These are phyloP conservation scores for Phytophthora crassamura DNA, from an alignment of 352 stramenopile genomes.

Conservation along the genomic window DNA sequence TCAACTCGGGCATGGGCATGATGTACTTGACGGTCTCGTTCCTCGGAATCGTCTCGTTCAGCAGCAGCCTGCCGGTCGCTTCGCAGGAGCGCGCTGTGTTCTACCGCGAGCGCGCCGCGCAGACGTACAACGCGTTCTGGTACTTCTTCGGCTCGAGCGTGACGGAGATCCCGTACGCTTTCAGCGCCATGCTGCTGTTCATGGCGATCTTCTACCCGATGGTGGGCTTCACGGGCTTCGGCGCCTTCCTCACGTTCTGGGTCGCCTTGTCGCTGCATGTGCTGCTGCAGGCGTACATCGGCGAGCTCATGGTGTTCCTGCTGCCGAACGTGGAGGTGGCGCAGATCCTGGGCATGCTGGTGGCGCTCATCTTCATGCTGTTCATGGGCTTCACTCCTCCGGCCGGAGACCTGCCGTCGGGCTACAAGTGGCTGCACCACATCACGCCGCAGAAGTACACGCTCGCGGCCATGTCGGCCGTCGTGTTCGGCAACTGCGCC, in stretches of 20 bases:
- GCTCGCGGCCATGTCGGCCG: neutral
- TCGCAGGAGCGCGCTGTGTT: constrained; percentile 22
- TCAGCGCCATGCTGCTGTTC: constrained; percentile 9
- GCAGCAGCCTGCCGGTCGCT: constrained; percentile 27
- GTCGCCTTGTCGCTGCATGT: constrained; percentile 30
- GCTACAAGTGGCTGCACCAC: constrained; percentile 11
- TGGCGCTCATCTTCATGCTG: constrained; percentile 11
- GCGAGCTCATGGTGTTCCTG: constrained; percentile 23
- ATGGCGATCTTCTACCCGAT: constrained; percentile 18
- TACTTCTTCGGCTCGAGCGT: constrained; percentile 58
- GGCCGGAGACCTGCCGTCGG: constrained; percentile 7
- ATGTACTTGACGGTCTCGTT: constrained; percentile 87
- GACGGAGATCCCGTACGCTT: constrained; percentile 23
- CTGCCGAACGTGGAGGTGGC: constrained; percentile 25
- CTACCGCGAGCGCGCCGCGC: constrained; percentile 84
- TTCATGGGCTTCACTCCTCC: constrained; percentile 12
- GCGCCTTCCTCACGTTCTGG: constrained; percentile 24
- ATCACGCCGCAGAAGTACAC: constrained; percentile 18
- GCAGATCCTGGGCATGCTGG: constrained; percentile 16
- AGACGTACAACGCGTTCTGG: constrained; percentile 79
- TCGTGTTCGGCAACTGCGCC: constrained; percentile 17
- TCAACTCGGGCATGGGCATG: constrained; percentile 65
- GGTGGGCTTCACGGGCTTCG: constrained; percentile 17
- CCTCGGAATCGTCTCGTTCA: constrained; percentile 72
- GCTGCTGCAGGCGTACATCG: constrained; percentile 24